These are phyloP conservation scores for Arthrinium phaeospermum DNA, from an alignment of 2,329 filamentous ascomycete genomes.

Conservation along the genomic window DNA sequence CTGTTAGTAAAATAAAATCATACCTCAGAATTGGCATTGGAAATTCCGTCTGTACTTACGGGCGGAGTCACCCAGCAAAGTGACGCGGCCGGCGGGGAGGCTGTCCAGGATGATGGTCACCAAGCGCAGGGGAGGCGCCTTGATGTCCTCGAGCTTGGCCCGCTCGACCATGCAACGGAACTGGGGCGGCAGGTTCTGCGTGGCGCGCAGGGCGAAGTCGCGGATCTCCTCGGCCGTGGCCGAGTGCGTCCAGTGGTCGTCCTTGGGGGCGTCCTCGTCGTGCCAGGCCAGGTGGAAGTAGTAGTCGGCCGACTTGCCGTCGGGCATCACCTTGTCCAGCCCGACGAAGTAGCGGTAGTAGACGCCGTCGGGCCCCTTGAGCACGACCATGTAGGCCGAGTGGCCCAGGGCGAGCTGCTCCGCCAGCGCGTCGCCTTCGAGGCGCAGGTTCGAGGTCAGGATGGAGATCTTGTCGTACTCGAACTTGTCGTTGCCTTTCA, in stretches of 20 bases:
- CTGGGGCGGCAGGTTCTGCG: slow-evolving; percentile 25
- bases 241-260: slow-evolving; percentile 69
- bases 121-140: slow-evolving; percentile 18
- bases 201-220: slow-evolving; percentile 40
- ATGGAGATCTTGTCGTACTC: slow-evolving; percentile 33
- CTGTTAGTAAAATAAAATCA: neutral
- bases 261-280: neutral
- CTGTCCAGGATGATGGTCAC: slow-evolving; percentile 24
- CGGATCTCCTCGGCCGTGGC: slow-evolving; percentile 58
- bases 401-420: slow-evolving; percentile 40
- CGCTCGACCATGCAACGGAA: slow-evolving; percentile 30
- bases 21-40: neutral
- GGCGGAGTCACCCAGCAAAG: slow-evolving; percentile 30
- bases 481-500: slow-evolving; percentile 35
- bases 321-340: slow-evolving; percentile 28
- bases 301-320: slow-evolving; percentile 32
- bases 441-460: slow-evolving; percentile 35
- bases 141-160: slow-evolving; percentile 23
- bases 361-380: slow-evolving; percentile 27
- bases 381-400: slow-evolving; percentile 33
- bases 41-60: slow-evolving; percentile 24
- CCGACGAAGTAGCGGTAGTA: slow-evolving; percentile 30
- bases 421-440: slow-evolving; percentile 35
- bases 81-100: slow-evolving; percentile 28
- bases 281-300: slow-evolving; percentile 31